These are phyloP conservation scores for Dioscorea alata DNA, from an alignment of 106 monocot species.

Conservation along the genomic window DNA sequence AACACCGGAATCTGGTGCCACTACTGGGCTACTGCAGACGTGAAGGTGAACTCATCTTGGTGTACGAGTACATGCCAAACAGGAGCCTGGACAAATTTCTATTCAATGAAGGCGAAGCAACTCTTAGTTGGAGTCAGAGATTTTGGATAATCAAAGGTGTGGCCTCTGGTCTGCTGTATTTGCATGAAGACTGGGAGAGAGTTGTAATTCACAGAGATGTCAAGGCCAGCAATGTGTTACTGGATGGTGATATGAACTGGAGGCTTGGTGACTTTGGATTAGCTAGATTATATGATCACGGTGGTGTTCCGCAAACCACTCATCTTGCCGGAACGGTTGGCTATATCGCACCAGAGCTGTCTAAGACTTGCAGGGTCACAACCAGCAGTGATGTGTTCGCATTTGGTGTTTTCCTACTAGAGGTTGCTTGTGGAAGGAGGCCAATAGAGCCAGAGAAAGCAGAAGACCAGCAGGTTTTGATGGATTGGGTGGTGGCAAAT, in stretches of 20 bases:
- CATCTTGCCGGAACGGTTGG: constrained; percentile 17
- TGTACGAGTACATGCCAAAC: constrained; percentile 10
- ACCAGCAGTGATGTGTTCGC: constrained; percentile 19
- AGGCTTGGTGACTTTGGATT: constrained; percentile 28
- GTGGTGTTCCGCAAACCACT: neutral
- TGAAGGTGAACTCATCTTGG: neutral
- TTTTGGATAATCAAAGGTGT: constrained; percentile 5
- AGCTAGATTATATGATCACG: constrained; percentile 7
- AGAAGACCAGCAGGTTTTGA: neutral
- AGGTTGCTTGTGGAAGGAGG: constrained; percentile 18
- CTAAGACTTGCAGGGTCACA: constrained; percentile 5
- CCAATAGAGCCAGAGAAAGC: constrained; percentile 6
- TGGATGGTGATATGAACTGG: constrained; percentile 14
- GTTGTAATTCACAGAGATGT: constrained; percentile 16
- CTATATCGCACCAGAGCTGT: constrained; percentile 13
- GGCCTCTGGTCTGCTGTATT: constrained; percentile 3
- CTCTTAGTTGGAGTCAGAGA: neutral
- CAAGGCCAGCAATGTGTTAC: constrained; percentile 20
- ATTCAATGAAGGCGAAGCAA: neutral
- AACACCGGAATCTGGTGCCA: neutral
- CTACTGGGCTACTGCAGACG: constrained; percentile 3
- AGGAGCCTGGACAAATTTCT: constrained; percentile 8
- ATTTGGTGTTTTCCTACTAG: constrained; percentile 17
- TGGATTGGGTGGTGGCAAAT: constrained; percentile 3
- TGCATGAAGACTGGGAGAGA: constrained; percentile 7